These are phyloP conservation scores for Cornus controversa DNA, from an alignment of 148 eudicot genomes.

Conservation along the genomic window DNA sequence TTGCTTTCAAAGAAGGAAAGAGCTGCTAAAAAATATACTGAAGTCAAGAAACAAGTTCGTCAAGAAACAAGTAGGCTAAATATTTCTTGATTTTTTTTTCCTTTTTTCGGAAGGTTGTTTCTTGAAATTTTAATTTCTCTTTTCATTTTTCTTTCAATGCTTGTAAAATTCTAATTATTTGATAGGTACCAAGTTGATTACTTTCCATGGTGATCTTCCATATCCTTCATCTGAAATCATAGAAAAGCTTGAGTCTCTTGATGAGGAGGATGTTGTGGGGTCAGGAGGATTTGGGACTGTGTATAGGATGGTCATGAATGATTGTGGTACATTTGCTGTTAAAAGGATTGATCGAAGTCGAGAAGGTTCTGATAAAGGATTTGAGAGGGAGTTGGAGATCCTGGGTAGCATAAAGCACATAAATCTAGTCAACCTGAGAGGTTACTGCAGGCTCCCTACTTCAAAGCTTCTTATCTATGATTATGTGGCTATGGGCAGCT, in stretches of 20 bases:
- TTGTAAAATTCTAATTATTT: constrained; percentile 7
- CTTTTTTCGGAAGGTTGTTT: too few relatives aligned
- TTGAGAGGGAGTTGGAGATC: constrained; percentile 87
- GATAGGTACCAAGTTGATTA: constrained; percentile 76
- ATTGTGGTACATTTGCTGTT: constrained; percentile 93
- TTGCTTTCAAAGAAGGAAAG: constrained; percentile 83
- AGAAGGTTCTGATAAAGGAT: constrained; percentile 78
- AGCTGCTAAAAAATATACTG: constrained; percentile 81
- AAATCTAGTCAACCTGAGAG: constrained; percentile 86
- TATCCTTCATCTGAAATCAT: constrained; percentile 86
- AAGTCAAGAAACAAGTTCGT: constrained; percentile 86
- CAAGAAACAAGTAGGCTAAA: constrained; percentile 56
- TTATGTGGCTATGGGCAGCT: constrained; percentile 84
- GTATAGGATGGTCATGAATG: constrained; percentile 95
- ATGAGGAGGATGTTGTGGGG: constrained; percentile 83
- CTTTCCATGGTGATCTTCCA: constrained; percentile 96
- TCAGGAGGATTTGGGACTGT: constrained; percentile 97
- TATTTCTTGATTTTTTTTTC: neutral
- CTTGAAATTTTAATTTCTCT: neutral
- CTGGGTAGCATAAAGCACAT: constrained; percentile 93
- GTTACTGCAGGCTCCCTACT: constrained; percentile 83
- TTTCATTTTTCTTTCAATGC: neutral
- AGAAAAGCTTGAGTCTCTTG: constrained; percentile 83
- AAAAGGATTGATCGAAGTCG: constrained; percentile 75
- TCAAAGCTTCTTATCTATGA: constrained; percentile 92